Conservation (phyloP, 306 rosid genomes). For the Quercus glauca region DNA sequence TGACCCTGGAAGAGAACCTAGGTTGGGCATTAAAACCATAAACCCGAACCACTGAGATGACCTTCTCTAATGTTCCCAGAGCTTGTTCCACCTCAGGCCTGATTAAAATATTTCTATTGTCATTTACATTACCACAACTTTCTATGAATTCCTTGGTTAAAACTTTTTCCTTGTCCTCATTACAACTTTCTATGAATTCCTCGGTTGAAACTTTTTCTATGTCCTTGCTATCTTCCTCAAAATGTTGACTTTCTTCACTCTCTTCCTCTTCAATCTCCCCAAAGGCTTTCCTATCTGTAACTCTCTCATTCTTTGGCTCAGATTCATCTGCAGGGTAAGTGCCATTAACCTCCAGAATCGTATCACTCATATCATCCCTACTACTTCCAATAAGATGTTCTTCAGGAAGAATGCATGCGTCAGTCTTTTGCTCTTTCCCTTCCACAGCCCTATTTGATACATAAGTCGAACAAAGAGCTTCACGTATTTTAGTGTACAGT, state of each 20-base stretch:
- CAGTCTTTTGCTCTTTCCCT: conserved; percentile 25
- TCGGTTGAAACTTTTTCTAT: conserved; percentile 14
- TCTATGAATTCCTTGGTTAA: conserved; percentile 19
- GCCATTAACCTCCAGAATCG: conserved; percentile 22
- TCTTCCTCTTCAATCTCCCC: conserved; percentile 70
- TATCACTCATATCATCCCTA: conserved; percentile 24
- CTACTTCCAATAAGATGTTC: conserved; percentile 25
- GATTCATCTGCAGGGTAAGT: conserved; percentile 24
- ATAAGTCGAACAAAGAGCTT: conserved; percentile 33
- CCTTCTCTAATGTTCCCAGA: conserved; percentile 72
- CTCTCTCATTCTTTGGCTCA: conserved; percentile 7
- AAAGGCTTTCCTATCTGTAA: conserved; percentile 18
- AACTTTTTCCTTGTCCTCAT: conserved; percentile 11
- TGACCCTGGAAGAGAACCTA: conserved; percentile 31
- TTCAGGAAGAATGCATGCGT: conserved; percentile 20
- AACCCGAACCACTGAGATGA: conserved; percentile 46
- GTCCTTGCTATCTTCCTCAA: conserved; percentile 27
- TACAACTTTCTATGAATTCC: conserved; percentile 23
- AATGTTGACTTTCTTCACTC: conserved; percentile 27
- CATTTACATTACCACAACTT: conserved; percentile 22
- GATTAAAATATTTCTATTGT: conserved; percentile 32
- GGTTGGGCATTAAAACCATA: conserved; percentile 37
- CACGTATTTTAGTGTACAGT: conserved; percentile 53
- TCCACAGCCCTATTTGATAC: conserved; percentile 29
- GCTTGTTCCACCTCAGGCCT: conserved; percentile 74